phyloP scores from a whole-genome alignment of 2,329 filamentous ascomycete species.

The Ceratocystis albifundus region DNA sequence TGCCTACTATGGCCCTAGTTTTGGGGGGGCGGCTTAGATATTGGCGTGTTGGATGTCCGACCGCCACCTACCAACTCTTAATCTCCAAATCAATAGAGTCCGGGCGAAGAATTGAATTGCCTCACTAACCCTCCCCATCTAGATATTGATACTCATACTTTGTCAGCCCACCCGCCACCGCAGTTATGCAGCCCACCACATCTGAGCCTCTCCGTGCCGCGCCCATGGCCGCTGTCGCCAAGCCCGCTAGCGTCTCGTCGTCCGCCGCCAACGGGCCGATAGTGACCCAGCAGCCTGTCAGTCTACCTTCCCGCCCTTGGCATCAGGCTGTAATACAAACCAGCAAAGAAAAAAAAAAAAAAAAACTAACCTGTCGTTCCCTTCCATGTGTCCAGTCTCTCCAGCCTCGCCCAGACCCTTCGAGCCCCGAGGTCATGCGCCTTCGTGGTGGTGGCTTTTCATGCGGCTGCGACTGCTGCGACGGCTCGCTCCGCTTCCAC shows the following conservation, averaged over 20 bases:
- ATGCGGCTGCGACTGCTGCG: constrained; percentile 28
- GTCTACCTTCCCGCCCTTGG: constrained; percentile 6
- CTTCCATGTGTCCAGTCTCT: constrained; percentile 18
- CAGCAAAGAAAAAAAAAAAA: neutral
- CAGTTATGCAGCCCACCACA: constrained; percentile 15
- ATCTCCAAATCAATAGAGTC: neutral
- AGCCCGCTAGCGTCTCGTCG: neutral
- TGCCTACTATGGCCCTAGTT: neutral
- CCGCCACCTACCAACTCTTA: neutral
- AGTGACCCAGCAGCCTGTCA: constrained; percentile 24
- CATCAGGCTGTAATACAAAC: neutral
- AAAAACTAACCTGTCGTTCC: neutral
- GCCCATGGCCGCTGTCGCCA: constrained; percentile 16
- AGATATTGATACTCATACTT: neutral
- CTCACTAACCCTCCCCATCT: neutral
- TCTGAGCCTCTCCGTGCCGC: constrained; percentile 3
- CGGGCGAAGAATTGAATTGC: neutral
- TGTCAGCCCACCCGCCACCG: neutral
- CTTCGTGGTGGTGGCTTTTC: constrained; percentile 28
- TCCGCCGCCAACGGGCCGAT: constrained; percentile 12
- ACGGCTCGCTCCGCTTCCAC: constrained; percentile 28
- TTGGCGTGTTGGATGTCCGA: neutral
- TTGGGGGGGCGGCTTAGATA: neutral
- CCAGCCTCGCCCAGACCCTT: constrained; percentile 26
- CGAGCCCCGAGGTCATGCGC: constrained; percentile 13